Evolutionary conservation across 306 rosid genomes (phyloP).

Genomic region (Datisca glomerata): DNA sequence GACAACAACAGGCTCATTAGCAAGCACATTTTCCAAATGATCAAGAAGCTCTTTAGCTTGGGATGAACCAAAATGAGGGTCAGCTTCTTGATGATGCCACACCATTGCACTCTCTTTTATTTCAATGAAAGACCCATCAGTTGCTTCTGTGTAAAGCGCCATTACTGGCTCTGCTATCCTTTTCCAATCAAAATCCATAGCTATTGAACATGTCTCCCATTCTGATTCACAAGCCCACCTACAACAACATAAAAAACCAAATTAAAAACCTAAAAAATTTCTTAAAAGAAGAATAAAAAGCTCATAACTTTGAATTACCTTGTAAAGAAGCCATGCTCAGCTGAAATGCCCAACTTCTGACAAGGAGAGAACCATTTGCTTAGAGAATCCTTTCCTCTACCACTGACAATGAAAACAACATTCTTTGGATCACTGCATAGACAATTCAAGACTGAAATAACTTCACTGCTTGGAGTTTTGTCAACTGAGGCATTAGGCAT

Average conservation of each 20-base stretch:
- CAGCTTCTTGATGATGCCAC: conserved; percentile 91
- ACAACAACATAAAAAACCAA: conserved; percentile 8
- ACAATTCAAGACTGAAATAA: conserved; percentile 44
- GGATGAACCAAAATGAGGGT: conserved; percentile 80
- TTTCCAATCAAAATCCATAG: conserved; percentile 69
- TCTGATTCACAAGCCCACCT: conserved; percentile 50
- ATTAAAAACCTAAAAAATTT: background rate
- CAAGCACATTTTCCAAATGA: conserved; percentile 65
- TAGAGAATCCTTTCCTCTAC: conserved; percentile 56
- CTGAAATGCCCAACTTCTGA: conserved; percentile 65
- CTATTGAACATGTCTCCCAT: conserved; percentile 58
- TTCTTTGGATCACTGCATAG: conserved; percentile 64
- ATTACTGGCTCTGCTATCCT: conserved; percentile 63
- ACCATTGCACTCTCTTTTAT: conserved; percentile 70
- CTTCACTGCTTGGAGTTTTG: conserved; percentile 51
- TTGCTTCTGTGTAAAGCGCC: conserved; percentile 61
- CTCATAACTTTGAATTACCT: conserved; percentile 29
- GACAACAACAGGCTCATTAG: conserved; percentile 68
- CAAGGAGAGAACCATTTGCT: conserved; percentile 67
- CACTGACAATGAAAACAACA: conserved; percentile 74
- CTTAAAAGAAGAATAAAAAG: background rate
- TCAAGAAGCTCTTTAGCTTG: conserved; percentile 72
- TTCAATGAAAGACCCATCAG: conserved; percentile 78
- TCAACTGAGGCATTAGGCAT: conserved; percentile 50
- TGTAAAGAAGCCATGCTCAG: conserved; percentile 79